phyloP scores from a whole-genome alignment of 768 basidiomycete genomes.

The Lenzites betulinus region DNA sequence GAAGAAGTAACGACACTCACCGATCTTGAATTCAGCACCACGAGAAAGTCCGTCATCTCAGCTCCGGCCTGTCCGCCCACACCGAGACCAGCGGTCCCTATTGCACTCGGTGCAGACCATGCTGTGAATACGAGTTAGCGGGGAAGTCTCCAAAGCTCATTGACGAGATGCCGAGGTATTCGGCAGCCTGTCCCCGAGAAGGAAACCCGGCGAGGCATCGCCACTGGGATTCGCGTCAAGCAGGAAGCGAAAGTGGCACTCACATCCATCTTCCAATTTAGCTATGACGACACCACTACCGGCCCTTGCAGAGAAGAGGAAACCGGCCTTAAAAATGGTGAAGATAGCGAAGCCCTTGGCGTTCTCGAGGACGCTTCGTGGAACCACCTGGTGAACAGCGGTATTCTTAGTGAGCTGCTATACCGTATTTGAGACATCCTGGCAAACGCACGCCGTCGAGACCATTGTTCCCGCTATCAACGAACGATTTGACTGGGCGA shows the following conservation, averaged over 20 bases:
- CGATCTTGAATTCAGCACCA: constrained; percentile 82
- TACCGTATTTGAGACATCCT: constrained; percentile 8
- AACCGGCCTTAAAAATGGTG: constrained; percentile 75
- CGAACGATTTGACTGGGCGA: constrained; percentile 75
- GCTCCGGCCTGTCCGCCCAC: constrained; percentile 83
- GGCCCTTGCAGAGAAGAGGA: constrained; percentile 74
- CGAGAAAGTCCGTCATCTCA: constrained; percentile 88
- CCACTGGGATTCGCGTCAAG: background rate
- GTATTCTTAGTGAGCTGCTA: background rate
- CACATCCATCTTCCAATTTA: constrained; percentile 76
- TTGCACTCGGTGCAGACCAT: constrained; percentile 95
- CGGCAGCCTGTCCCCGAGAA: background rate
- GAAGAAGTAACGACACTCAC: constrained; percentile 42
- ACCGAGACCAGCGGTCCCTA: constrained; percentile 90
- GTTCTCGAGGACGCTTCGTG: constrained; percentile 53
- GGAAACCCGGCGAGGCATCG: background rate
- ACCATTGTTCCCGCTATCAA: constrained; percentile 77
- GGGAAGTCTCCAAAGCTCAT: background rate
- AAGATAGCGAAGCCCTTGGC: constrained; percentile 88
- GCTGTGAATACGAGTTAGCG: constrained; percentile 41
- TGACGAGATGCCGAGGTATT: background rate
- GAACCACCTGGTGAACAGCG: constrained; percentile 47
- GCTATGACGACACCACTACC: constrained; percentile 91
- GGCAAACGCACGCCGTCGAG: constrained; percentile 66
- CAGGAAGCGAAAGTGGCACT: constrained; percentile 35